A percentile compares a stretch with the other conserved stretches of the same genome.
phyloP scores from a whole-genome alignment of 2,329 filamentous ascomycete species.

The Tolypocladium nubicola region DNA sequence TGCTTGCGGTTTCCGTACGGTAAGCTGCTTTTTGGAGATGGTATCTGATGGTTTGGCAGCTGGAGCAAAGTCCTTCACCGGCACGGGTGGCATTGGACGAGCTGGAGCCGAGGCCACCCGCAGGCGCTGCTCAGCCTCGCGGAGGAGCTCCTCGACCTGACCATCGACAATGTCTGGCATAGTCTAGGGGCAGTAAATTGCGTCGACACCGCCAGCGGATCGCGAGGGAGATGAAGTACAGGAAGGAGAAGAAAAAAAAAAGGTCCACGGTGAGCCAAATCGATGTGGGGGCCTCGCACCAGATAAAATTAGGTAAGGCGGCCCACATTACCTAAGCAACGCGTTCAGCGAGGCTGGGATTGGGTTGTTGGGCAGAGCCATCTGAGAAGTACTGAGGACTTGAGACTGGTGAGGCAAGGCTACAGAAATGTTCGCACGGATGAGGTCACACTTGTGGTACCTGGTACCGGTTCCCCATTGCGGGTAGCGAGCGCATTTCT shows the following conservation, averaged over 20 bases:
- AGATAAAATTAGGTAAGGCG: background rate
- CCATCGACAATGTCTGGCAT: slow-evolving; percentile 7
- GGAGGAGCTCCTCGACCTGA: slow-evolving; percentile 7
- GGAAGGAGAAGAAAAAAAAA: background rate
- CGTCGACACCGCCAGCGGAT: background rate
- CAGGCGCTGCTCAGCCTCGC: slow-evolving; percentile 7
- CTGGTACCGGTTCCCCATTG: background rate
- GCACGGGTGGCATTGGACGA: background rate
- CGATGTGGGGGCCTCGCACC: background rate
- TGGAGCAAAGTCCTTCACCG: background rate
- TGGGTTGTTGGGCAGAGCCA: background rate
- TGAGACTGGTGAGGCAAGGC: background rate
- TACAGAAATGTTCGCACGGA: background rate
- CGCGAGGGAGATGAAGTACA: background rate
- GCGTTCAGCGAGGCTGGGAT: background rate
- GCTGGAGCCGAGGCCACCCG: background rate
- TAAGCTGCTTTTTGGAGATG: slow-evolving; percentile 3
- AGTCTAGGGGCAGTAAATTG: background rate
- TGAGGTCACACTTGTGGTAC: background rate
- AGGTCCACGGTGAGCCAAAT: background rate
- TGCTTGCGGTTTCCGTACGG: slow-evolving; percentile 7
- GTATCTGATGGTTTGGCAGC: background rate
- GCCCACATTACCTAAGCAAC: background rate
- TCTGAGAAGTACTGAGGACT: background rate
- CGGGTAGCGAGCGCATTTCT: background rate